phyloP scores from a whole-genome alignment of 805 yeast species.

The Candida stauntonica region DNA sequence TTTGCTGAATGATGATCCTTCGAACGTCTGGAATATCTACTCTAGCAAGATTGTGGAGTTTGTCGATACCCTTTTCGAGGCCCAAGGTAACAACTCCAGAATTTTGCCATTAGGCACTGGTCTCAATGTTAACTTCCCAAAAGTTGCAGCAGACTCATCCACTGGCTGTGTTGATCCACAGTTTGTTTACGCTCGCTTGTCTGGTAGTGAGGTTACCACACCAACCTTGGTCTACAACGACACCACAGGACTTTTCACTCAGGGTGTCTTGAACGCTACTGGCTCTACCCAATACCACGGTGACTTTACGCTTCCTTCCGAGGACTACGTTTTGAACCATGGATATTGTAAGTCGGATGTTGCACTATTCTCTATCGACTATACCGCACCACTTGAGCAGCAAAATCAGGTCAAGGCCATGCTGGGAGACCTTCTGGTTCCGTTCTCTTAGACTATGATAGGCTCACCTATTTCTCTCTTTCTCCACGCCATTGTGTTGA shows the following conservation, averaged over 20 bases:
- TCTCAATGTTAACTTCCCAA: slow-evolving; percentile 46
- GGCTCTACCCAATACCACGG: slow-evolving; percentile 36
- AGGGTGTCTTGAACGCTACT: slow-evolving; percentile 21
- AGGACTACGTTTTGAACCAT: slow-evolving; percentile 28
- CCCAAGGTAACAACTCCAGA: slow-evolving; percentile 35
- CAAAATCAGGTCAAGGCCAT: slow-evolving; percentile 16
- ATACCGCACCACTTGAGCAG: slow-evolving; percentile 22
- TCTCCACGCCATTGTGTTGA: no score
- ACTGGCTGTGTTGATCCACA: slow-evolving; percentile 38
- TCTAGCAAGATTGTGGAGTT: slow-evolving; percentile 38
- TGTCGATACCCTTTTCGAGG: slow-evolving; percentile 34
- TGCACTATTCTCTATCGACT: slow-evolving; percentile 44
- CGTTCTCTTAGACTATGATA: no score
- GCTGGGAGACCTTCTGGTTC: slow-evolving; percentile 13
- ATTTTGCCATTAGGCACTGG: slow-evolving; percentile 42
- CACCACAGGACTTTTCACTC: slow-evolving; percentile 31
- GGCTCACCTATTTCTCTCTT: no score
- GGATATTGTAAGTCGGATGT: slow-evolving; percentile 40
- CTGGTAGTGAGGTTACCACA: slow-evolving; percentile 30
- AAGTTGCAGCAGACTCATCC: slow-evolving; percentile 37
- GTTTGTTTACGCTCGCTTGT: slow-evolving; percentile 41
- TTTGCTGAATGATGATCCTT: slow-evolving; percentile 37
- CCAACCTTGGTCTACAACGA: slow-evolving; percentile 32
- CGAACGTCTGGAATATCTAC: slow-evolving; percentile 41
- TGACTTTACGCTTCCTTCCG: slow-evolving; percentile 41